Base-by-base conservation (phyloP, 352 stramenopile genomes). In the Thalassiosira oceanica region DNA sequence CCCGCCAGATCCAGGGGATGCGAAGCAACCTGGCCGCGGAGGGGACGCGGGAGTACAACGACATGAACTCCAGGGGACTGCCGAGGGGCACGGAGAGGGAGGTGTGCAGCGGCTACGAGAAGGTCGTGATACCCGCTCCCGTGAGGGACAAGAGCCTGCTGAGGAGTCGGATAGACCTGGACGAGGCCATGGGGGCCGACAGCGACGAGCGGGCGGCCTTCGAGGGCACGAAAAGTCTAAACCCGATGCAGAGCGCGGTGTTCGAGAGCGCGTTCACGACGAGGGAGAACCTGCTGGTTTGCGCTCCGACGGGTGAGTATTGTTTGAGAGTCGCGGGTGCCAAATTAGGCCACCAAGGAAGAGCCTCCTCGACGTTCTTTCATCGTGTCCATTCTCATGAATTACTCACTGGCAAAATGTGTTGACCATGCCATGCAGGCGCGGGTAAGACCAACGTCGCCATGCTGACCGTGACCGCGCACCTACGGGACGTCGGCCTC, bases 391-490 rank as follows among this genome's bases (percentile, higher is more conserved):
- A 94, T n/a, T n/a, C n/a, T n/a, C n/a, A n/a, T n/a, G n/a, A n/a
- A n/a, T n/a, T n/a, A n/a, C n/a, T n/a, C n/a, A n/a, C n/a, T n/a
- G n/a, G n/a, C n/a, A n/a, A n/a, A n/a, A n/a, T n/a, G n/a, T n/a
- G n/a, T 97, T 98, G 65, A 86, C 90, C 2, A 75, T 98, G 54
- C 94, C 97, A 81, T 95, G 90, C 81, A 43, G 95, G 95, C 51
- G 95, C 96, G 3, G 96, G 96, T 65, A 99, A 99, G 66, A 99
- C 96, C 0, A 99, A 99, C 82, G 95, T 99, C 13, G 97, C 97
- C 1, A 97, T 99, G 94, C 86, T 99, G 5, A 85, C 94, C 0
- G 93, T 99, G 6, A 80, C 98, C 6, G 93, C 97, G 15, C 93
- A 93, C 61, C 78, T 92, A 39, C 64, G 83, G 31, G 83, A 91